Percentiles rank a stretch among this genome's conserved stretches.
Evolutionary conservation across 2,329 filamentous ascomycete species (phyloP).

Genomic region (Colletotrichum horii): DNA sequence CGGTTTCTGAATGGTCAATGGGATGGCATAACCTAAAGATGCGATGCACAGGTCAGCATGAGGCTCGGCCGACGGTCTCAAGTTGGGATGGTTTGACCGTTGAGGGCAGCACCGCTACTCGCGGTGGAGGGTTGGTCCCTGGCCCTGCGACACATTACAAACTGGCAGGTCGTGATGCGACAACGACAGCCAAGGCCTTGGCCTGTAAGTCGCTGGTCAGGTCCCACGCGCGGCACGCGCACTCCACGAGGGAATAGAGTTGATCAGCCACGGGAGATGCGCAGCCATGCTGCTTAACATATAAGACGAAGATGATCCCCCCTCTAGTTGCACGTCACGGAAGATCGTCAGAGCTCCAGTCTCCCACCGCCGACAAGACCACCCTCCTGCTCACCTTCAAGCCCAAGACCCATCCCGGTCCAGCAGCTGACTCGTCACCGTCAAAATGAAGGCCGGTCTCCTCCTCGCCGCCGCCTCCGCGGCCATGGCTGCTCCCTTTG

Average conservation of each 20-base stretch:
- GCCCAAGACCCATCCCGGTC: background rate
- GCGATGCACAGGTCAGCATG: background rate
- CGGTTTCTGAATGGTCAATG: background rate
- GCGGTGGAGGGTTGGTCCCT: background rate
- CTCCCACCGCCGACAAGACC: background rate
- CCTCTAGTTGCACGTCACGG: background rate
- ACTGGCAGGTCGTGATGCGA: background rate
- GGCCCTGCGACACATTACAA: background rate
- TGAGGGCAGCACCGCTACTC: background rate
- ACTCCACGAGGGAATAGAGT: background rate
- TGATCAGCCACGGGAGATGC: background rate
- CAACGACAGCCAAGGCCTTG: background rate
- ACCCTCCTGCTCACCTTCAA: background rate
- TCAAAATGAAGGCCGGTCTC: conserved; percentile 19
- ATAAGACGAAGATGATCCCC: background rate
- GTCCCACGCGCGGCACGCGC: background rate
- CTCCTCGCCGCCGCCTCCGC: conserved; percentile 11
- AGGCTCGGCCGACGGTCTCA: background rate
- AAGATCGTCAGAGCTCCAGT: conserved; percentile 8
- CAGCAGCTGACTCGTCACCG: background rate
- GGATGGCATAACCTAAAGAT: background rate
- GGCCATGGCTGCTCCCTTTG: conserved; percentile 12
- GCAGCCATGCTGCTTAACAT: background rate
- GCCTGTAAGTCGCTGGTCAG: background rate
- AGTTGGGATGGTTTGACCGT: background rate